phyloP scores from a whole-genome alignment of 768 basidiomycete genomes.

The Tulasnella calospora region DNA sequence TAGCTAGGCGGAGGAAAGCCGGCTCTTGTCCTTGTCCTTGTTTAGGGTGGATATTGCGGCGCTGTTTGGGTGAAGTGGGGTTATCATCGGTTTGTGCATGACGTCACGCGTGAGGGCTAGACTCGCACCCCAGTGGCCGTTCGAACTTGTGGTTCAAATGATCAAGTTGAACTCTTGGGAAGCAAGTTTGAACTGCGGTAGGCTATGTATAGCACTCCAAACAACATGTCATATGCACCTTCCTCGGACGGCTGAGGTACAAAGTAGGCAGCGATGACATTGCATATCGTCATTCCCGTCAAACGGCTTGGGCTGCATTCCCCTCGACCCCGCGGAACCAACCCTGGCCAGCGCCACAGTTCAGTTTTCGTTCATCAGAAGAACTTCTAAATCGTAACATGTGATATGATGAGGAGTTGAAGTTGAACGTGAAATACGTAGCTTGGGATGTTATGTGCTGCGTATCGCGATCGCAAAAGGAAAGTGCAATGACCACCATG shows the following conservation, averaged over 20 bases:
- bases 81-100: neutral
- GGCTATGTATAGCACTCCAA: neutral
- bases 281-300: neutral
- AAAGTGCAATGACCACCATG: no score
- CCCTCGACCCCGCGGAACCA: neutral
- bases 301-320: neutral
- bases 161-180: neutral
- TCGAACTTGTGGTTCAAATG: neutral
- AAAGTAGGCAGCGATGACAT: neutral
- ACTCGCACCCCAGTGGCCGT: neutral
- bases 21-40: neutral
- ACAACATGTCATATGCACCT: neutral
- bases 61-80: neutral
- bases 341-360: neutral
- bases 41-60: neutral
- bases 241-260: no score
- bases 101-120: neutral
- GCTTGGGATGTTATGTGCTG: neutral
- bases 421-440: neutral
- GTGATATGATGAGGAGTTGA: neutral
- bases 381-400: neutral
- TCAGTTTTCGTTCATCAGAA: neutral
- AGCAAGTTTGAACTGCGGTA: neutral
- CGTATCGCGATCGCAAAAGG: neutral
- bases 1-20: neutral